phyloP scores from a whole-genome alignment of 805 yeast genomes.

The Yueomyces sp. region DNA sequence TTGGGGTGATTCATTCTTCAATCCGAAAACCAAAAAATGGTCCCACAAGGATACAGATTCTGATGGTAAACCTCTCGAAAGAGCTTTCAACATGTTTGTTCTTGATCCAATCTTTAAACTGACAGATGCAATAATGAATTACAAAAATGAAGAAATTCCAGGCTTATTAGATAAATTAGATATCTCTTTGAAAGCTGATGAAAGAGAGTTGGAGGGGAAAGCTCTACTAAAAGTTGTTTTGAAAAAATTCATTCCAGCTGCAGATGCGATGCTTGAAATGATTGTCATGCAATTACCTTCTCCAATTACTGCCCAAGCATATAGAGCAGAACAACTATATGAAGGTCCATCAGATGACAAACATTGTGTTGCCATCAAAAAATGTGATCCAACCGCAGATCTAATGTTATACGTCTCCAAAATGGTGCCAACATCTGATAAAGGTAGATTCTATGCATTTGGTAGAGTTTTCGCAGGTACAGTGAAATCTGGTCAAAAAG shows the following conservation, averaged over 20 bases:
- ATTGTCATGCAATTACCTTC: slow-evolving; percentile 97
- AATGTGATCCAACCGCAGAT: slow-evolving; percentile 97
- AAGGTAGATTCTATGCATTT: slow-evolving; percentile 99
- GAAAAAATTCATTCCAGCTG: slow-evolving; percentile 99
- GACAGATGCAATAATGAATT: slow-evolving; percentile 95
- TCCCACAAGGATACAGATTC: slow-evolving; percentile 92
- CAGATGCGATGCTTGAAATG: slow-evolving; percentile 98
- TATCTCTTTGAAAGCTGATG: slow-evolving; percentile 86
- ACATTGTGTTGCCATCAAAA: slow-evolving; percentile 81
- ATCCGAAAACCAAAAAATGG: slow-evolving; percentile 99
- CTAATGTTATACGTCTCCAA: slow-evolving; percentile 98
- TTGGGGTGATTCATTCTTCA: slow-evolving; percentile 99
- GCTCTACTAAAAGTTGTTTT: slow-evolving; percentile 95
- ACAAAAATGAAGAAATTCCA: slow-evolving; percentile 95
- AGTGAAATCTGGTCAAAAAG: slow-evolving; percentile 97
- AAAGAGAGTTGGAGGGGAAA: slow-evolving; percentile 97
- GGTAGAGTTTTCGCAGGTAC: slow-evolving; percentile 99
- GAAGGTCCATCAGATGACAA: slow-evolving; percentile 97
- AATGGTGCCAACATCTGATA: slow-evolving; percentile 99
- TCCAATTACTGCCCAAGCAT: slow-evolving; percentile 96
- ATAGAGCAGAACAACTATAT: slow-evolving; percentile 98
- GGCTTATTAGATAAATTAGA: slow-evolving; percentile 86
- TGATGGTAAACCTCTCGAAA: slow-evolving; percentile 87
- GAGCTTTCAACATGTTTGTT: slow-evolving; percentile 99
- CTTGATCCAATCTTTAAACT: slow-evolving; percentile 98